Percentiles rank a stretch among this genome's conserved stretches.
phyloP scores from a whole-genome alignment of 192 early-diverging fungal genomes.

The Jimgerdemannia flammicorona region DNA sequence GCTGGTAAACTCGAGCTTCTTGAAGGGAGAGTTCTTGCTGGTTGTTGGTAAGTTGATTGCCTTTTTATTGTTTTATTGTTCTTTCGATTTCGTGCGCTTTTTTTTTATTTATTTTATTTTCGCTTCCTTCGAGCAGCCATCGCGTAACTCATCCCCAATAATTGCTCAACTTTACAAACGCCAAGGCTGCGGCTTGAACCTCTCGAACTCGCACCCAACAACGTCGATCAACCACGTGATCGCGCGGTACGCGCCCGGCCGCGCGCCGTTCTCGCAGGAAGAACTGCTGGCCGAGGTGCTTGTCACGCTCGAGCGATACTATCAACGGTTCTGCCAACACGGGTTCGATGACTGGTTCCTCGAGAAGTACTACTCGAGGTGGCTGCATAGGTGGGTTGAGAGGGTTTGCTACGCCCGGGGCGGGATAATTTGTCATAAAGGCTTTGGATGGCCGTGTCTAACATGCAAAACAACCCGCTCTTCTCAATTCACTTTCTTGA shows the following conservation, averaged over 20 bases:
- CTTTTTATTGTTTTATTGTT: background rate
- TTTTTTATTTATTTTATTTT: background rate
- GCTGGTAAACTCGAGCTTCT: slow-evolving; percentile 79
- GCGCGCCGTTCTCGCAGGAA: slow-evolving; percentile 64
- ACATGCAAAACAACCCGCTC: background rate
- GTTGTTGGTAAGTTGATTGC: slow-evolving; percentile 63
- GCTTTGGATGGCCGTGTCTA: too few relatives aligned
- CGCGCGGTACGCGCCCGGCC: slow-evolving; percentile 25
- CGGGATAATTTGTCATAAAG: slow-evolving; percentile 24
- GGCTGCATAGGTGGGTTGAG: slow-evolving; percentile 70
- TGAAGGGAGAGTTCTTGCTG: slow-evolving; percentile 66
- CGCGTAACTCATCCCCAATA: background rate
- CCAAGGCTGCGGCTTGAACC: slow-evolving; percentile 81
- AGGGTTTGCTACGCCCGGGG: too few relatives aligned
- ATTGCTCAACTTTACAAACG: background rate
- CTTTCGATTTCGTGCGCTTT: background rate
- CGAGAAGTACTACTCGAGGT: slow-evolving; percentile 74
- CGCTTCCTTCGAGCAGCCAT: background rate
- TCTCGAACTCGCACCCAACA: slow-evolving; percentile 81
- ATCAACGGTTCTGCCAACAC: slow-evolving; percentile 62
- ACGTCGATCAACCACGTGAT: slow-evolving; percentile 85
- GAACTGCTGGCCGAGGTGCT: slow-evolving; percentile 60
- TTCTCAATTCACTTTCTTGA: too few relatives aligned
- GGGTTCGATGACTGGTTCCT: slow-evolving; percentile 58
- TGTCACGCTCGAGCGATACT: slow-evolving; percentile 71